These are phyloP conservation scores for Amanita pallidorosea DNA, from an alignment of 768 basidiomycete genomes.

Conservation along the genomic window DNA sequence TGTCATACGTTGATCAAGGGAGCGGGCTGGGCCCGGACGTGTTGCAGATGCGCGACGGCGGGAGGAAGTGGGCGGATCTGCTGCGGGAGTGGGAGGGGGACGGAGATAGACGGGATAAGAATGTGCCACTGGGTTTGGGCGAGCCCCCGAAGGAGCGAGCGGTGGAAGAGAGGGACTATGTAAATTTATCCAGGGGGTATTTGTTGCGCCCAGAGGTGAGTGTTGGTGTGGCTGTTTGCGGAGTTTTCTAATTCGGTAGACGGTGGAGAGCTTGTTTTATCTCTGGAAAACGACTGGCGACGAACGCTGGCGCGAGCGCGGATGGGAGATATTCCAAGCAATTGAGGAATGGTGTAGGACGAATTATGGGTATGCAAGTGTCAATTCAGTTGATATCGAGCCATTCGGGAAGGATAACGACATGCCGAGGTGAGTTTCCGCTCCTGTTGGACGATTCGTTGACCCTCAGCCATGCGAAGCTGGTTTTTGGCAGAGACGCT, in stretches of 20 bases:
- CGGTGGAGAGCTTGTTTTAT: conserved; percentile 61
- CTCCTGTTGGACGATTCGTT: not conserved
- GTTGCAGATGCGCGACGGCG: conserved; percentile 26
- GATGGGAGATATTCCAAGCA: conserved; percentile 57
- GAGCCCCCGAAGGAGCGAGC: conserved; percentile 16
- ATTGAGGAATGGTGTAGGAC: conserved; percentile 49
- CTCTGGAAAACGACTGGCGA: conserved; percentile 63
- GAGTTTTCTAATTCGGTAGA: conserved; percentile 29
- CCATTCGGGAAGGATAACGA: conserved; percentile 30
- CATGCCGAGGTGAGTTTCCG: conserved; percentile 56
- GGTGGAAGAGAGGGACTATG: conserved; percentile 39
- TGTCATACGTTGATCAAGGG: conserved; percentile 55
- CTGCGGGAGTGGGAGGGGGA: conserved; percentile 39
- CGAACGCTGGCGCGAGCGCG: conserved; percentile 58
- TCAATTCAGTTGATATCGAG: conserved; percentile 33
- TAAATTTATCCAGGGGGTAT: conserved; percentile 28
- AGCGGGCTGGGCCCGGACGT: conserved; percentile 59
- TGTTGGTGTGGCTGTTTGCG: too few relatives aligned
- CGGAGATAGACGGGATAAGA: conserved; percentile 20
- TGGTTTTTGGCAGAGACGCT: conserved; percentile 39
- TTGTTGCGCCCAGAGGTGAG: conserved; percentile 60
- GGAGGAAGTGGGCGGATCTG: conserved; percentile 32
- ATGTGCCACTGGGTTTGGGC: conserved; percentile 32
- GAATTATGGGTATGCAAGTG: conserved; percentile 44
- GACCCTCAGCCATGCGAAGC: conserved; percentile 12